Conservation (phyloP, 495 filamentous ascomycete genomes). For the Neurospora terricola region DNA sequence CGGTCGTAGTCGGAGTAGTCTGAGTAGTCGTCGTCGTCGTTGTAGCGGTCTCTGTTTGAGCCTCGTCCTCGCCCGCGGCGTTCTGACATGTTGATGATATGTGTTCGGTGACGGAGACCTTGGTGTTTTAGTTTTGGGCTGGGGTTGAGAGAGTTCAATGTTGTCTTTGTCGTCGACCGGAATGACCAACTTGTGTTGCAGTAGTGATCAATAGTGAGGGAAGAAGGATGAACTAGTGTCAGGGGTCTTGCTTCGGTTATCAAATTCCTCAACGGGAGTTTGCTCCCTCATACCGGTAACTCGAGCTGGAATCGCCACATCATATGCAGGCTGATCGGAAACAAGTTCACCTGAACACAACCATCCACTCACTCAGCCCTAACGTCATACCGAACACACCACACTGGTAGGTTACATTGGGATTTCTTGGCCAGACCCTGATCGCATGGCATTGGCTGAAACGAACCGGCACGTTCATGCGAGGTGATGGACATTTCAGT, state of each 20-base stretch:
- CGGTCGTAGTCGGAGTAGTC: conserved; percentile 10
- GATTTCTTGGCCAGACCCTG: not conserved
- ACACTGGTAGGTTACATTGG: not conserved
- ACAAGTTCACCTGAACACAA: not conserved
- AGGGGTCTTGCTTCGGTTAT: not conserved
- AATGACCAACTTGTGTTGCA: not conserved
- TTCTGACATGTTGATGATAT: not conserved
- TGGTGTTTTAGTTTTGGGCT: not conserved
- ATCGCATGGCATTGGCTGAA: not conserved
- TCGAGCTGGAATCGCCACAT: not conserved
- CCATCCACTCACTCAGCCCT: not conserved
- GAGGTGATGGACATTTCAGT: not conserved
- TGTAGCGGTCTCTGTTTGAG: conserved; percentile 2
- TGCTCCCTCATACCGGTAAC: not conserved
- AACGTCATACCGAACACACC: not conserved
- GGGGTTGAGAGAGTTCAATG: not conserved
- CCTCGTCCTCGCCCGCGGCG: conserved; percentile 4
- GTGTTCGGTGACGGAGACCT: not conserved
- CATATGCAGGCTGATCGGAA: not conserved
- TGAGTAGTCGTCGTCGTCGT: conserved; percentile 6
- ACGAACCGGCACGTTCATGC: not conserved
- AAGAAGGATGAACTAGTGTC: not conserved
- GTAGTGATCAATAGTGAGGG: not conserved
- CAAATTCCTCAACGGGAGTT: not conserved
- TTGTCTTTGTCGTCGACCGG: not conserved